These are phyloP conservation scores for Trichoderma atrobrunneum DNA, from an alignment of 2,329 filamentous ascomycete genomes.

Conservation along the genomic window DNA sequence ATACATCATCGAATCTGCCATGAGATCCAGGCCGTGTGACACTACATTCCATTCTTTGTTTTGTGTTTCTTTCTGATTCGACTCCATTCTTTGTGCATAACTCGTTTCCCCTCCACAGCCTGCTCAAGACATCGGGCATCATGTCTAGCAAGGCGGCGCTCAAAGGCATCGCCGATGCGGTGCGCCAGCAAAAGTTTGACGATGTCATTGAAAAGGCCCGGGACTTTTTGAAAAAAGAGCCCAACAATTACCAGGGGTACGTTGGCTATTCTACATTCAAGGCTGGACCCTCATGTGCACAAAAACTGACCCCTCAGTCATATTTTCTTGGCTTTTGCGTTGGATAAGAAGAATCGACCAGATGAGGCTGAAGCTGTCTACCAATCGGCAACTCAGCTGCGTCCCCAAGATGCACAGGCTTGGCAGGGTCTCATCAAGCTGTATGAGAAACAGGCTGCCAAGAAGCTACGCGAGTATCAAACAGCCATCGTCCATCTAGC, in stretches of 20 bases:
- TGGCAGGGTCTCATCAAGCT: conserved; percentile 88
- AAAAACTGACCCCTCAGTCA: conserved; percentile 47
- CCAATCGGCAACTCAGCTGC: conserved; percentile 65
- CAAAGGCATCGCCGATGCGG: conserved; percentile 75
- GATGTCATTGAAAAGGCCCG: conserved; percentile 69
- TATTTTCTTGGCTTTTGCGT: conserved; percentile 82
- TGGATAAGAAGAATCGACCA: conserved; percentile 70
- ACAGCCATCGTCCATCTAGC: conserved; percentile 71
- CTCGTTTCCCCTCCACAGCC: neutral
- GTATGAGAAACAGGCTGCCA: conserved; percentile 72
- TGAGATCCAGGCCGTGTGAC: neutral
- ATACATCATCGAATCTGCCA: neutral
- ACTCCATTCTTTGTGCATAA: neutral
- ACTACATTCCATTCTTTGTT: neutral
- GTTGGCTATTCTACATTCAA: neutral
- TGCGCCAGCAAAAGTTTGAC: conserved; percentile 76
- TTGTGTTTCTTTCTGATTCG: neutral
- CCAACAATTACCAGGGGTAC: conserved; percentile 78
- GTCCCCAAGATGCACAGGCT: conserved; percentile 73
- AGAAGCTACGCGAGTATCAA: conserved; percentile 71
- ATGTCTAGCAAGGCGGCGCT: conserved; percentile 64
- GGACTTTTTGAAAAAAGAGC: conserved; percentile 67
- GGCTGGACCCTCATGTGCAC: neutral
- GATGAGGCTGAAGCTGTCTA: conserved; percentile 78
- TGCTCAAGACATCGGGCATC: neutral